Conservation (phyloP, 345 rosid genomes). For the Murraya paniculata region DNA sequence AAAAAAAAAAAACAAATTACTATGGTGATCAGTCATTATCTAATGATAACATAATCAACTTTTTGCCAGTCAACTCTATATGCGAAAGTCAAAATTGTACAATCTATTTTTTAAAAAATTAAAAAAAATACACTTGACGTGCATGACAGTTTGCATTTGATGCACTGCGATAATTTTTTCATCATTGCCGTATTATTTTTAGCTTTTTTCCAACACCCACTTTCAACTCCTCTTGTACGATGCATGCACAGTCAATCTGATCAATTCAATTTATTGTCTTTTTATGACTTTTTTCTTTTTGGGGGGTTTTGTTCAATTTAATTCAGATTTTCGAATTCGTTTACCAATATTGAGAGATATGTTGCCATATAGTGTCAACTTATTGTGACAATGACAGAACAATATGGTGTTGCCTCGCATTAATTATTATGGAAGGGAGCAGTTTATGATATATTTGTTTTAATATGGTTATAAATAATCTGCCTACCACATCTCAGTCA, state of each 20-base stretch:
- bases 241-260: conserved; percentile 12
- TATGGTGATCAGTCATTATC: conserved; percentile 31
- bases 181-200: conserved; percentile 59
- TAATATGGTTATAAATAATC: background rate
- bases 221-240: conserved; percentile 18
- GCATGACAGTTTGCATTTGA: conserved; percentile 3
- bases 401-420: background rate
- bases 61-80: conserved; percentile 16
- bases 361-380: background rate
- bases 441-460: too few species aligned
- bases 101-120: background rate
- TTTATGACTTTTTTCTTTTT: background rate
- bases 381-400: background rate
- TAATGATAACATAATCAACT: conserved; percentile 4
- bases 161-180: conserved; percentile 26
- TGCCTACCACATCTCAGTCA: background rate
- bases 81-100: conserved; percentile 16
- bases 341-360: background rate
- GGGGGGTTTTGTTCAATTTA: background rate
- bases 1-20: conserved; percentile 20
- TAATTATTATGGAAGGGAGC: background rate
- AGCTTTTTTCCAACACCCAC: conserved; percentile 17
- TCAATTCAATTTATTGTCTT: background rate
- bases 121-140: background rate
- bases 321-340: background rate